Percentiles rank a stretch among this genome's conserved stretches.
Conservation (phyloP, 2,329 filamentous ascomycete species). For the Aspergillus jensenii region DNA sequence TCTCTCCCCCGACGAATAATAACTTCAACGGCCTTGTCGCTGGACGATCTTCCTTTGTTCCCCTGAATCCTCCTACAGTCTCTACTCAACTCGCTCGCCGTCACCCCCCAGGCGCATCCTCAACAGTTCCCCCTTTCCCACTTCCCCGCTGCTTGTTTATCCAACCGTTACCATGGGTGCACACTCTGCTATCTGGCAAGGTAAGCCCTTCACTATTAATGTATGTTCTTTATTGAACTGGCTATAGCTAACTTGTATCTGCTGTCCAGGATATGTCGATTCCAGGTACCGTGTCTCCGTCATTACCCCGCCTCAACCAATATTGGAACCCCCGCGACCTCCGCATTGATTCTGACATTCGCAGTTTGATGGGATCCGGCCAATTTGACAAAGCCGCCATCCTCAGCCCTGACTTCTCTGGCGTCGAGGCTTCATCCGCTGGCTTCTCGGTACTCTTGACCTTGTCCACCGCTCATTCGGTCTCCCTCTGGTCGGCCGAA, state of each 20-base stretch:
- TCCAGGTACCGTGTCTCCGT: conserved; percentile 51
- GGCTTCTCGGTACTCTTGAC: conserved; percentile 67
- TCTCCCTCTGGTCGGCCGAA: neutral
- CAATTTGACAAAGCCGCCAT: conserved; percentile 84
- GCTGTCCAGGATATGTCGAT: conserved; percentile 58
- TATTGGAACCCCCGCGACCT: conserved; percentile 14
- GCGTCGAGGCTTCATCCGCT: conserved; percentile 70
- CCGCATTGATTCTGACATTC: conserved; percentile 12
- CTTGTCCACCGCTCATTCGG: neutral
- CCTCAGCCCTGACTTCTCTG: conserved; percentile 76
- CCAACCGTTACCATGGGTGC: conserved; percentile 31
- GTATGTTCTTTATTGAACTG: neutral
- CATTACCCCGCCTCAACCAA: conserved; percentile 12
- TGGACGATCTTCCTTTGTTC: conserved; percentile 7
- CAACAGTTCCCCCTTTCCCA: conserved; percentile 11
- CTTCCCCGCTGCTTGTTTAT: conserved; percentile 18
- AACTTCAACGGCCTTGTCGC: conserved; percentile 4
- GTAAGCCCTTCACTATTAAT: conserved; percentile 19
- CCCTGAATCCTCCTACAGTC: conserved; percentile 2
- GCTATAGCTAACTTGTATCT: neutral
- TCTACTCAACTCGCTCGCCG: conserved; percentile 1
- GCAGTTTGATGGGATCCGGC: conserved; percentile 74
- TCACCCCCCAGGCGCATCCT: neutral
- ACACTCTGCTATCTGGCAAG: conserved; percentile 40
- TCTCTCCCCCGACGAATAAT: conserved; percentile 13